Evolutionary conservation across 768 basidiomycete species (phyloP).

Genomic region (Mycena latifolia): DNA sequence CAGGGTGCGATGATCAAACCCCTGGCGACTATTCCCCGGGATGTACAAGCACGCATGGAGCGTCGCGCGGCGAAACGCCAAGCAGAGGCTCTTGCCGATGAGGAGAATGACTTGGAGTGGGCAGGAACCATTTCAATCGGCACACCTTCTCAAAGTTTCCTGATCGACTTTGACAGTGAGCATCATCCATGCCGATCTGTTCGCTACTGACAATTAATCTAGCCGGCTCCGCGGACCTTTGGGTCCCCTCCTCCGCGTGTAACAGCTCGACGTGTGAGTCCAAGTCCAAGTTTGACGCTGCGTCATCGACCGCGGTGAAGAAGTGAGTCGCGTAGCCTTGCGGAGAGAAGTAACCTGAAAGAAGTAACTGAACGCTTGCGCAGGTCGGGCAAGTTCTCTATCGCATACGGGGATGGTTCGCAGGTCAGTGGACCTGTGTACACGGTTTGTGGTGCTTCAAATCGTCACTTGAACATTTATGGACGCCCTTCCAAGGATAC

Average conservation of each 20-base stretch:
- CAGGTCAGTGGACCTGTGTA: conserved; percentile 57
- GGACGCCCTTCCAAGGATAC: too few relatives aligned
- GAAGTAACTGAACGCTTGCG: too few relatives aligned
- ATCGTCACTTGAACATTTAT: too few relatives aligned
- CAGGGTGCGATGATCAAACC: conserved; percentile 47
- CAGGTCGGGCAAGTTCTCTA: conserved; percentile 25
- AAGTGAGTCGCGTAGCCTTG: too few relatives aligned
- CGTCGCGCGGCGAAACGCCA: conserved; percentile 39
- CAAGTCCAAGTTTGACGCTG: conserved; percentile 41
- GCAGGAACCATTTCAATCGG: conserved; percentile 55
- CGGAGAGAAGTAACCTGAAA: too few relatives aligned
- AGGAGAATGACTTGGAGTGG: conserved; percentile 51
- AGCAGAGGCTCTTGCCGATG: conserved; percentile 48
- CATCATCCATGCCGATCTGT: neutral
- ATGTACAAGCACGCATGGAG: conserved; percentile 18
- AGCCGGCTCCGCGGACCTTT: conserved; percentile 32
- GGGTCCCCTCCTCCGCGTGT: conserved; percentile 24
- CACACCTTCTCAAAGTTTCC: conserved; percentile 49
- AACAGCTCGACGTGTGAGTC: conserved; percentile 38
- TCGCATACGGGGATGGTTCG: conserved; percentile 53
- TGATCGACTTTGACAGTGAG: conserved; percentile 56
- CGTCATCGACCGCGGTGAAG: conserved; percentile 42
- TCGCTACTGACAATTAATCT: neutral
- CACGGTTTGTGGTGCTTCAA: conserved; percentile 14
- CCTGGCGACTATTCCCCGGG: conserved; percentile 32